Evolutionary conservation across 345 rosid genomes (phyloP).

Genomic region (Conringia planisiliqua): DNA sequence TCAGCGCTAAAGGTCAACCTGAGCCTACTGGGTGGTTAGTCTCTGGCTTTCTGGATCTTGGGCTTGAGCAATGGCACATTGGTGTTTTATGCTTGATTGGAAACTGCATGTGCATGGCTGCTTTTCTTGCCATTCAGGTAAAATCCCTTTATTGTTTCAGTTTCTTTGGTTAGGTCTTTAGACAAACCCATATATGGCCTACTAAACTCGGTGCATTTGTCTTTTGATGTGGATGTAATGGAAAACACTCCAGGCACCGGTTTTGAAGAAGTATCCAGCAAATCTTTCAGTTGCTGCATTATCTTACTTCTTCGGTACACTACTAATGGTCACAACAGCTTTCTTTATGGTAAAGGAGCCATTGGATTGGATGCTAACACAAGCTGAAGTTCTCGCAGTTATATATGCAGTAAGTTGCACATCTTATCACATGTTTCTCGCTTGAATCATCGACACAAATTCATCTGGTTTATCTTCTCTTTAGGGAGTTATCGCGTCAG

Average conservation of each 20-base stretch:
- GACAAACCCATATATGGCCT: neutral
- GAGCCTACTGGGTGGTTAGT: conserved; percentile 82
- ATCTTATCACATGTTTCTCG: conserved; percentile 2
- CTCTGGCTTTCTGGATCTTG: conserved; percentile 53
- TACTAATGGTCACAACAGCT: conserved; percentile 67
- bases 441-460: neutral
- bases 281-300: conserved; percentile 78
- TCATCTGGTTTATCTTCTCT: conserved; percentile 13
- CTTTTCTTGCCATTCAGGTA: conserved; percentile 93
- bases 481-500: conserved; percentile 86
- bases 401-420: conserved; percentile 73
- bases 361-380: conserved; percentile 77
- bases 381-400: conserved; percentile 74
- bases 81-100: conserved; percentile 96
- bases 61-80: conserved; percentile 74
- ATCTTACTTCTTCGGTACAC: conserved; percentile 78
- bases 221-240: neutral
- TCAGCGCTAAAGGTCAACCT: conserved; percentile 80
- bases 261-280: conserved; percentile 80
- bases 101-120: conserved; percentile 97
- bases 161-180: conserved; percentile 6
- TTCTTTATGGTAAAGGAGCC: conserved; percentile 62
- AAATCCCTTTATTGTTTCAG: neutral
- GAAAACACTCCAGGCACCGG: conserved; percentile 60
- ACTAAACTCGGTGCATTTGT: conserved; percentile 11